Conservation (phyloP, 805 yeast species). For the Barnettozyma pratensis region DNA sequence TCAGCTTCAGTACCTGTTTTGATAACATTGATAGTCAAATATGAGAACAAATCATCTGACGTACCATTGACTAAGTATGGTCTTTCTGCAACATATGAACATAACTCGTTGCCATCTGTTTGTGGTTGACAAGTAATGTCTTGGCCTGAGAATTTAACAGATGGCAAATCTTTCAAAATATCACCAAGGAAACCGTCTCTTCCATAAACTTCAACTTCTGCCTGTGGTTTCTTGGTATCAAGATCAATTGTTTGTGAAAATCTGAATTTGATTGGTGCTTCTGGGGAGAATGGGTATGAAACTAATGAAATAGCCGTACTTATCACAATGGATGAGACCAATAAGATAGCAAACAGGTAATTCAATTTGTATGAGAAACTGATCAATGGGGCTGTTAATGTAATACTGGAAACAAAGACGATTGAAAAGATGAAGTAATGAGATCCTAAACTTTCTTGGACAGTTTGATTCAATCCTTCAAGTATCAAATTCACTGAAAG, state of each 20-base stretch:
- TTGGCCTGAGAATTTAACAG: slow-evolving; percentile 37
- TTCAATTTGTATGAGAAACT: slow-evolving; percentile 71
- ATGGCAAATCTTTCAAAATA: slow-evolving; percentile 58
- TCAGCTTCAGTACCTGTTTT: slow-evolving; percentile 40
- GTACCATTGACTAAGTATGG: slow-evolving; percentile 43
- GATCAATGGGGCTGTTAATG: slow-evolving; percentile 45
- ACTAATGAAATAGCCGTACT: slow-evolving; percentile 35
- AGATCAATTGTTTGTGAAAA: slow-evolving; percentile 60
- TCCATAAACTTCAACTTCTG: slow-evolving; percentile 45
- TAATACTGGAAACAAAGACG: slow-evolving; percentile 30
- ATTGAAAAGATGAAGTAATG: slow-evolving; percentile 35
- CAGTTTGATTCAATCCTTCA: slow-evolving; percentile 64
- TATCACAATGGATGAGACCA: slow-evolving; percentile 34
- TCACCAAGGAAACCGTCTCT: slow-evolving; percentile 43
- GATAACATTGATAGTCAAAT: slow-evolving; percentile 46
- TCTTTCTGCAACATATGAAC: slow-evolving; percentile 45
- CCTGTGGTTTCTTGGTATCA: slow-evolving; percentile 16
- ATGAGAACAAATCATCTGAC: slow-evolving; percentile 32
- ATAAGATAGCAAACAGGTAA: slow-evolving; percentile 37
- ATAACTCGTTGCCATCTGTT: slow-evolving; percentile 45
- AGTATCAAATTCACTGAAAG: slow-evolving; percentile 47
- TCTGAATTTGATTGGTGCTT: slow-evolving; percentile 66
- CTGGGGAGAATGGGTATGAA: slow-evolving; percentile 52
- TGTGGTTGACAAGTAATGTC: slow-evolving; percentile 31
- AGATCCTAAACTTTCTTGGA: slow-evolving; percentile 55